Evolutionary conservation across 306 rosid species (phyloP).

Genomic region (Astragalus membranaceus): DNA sequence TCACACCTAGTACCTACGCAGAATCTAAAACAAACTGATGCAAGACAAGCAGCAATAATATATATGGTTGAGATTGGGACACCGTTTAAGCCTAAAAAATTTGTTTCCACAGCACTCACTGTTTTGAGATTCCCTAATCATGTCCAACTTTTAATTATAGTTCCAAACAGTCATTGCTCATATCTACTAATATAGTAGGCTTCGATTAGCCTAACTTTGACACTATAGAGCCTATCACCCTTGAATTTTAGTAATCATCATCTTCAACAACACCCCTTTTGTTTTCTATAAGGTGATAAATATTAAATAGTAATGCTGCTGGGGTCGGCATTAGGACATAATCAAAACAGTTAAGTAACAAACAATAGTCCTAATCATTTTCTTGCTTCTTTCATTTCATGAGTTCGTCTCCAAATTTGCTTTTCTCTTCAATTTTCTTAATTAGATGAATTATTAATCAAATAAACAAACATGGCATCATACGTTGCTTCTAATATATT

Average conservation of each 20-base stretch:
- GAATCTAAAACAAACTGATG: background rate
- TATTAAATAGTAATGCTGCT: background rate
- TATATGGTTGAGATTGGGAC: slow-evolving; percentile 3
- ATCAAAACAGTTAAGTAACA: background rate
- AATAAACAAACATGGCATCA: no score
- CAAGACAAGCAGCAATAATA: slow-evolving; percentile 1
- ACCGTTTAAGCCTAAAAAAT: background rate
- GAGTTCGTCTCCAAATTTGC: background rate
- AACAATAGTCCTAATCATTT: background rate
- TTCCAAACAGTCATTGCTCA: background rate
- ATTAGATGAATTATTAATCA: no score
- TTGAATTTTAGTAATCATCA: slow-evolving; percentile 19
- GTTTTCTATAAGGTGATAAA: background rate
- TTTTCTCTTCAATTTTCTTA: background rate
- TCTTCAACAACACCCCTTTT: background rate
- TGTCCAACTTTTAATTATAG: slow-evolving; percentile 29
- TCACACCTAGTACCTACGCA: no score
- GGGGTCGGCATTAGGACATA: slow-evolving; percentile 21
- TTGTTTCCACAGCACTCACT: background rate
- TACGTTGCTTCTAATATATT: no score
- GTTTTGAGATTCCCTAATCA: slow-evolving; percentile 20
- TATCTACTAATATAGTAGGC: background rate
- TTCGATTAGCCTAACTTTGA: slow-evolving; percentile 19
- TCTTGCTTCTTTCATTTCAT: background rate
- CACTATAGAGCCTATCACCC: slow-evolving; percentile 19